Evolutionary conservation across 2,329 filamentous ascomycete species (phyloP), one percentile per base, ranked within the genome.

Genomic region (Fusarium abutilonis): DNA sequence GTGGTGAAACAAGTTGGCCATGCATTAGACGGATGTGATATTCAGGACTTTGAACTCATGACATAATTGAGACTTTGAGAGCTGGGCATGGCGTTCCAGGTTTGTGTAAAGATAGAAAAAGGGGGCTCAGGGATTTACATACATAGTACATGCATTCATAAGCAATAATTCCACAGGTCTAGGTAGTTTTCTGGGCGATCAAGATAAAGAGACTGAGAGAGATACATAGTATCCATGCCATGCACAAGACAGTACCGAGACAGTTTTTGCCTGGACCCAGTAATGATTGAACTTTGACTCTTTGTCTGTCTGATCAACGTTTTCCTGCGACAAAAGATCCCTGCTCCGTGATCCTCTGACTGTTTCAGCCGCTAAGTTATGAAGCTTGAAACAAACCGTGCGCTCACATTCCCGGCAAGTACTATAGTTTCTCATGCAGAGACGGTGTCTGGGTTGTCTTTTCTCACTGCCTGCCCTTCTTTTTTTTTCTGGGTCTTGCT

Each of bases 351-450:
- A 19, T 19, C 19, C 19, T 19, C 19, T 19, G 19, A 19, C 51
- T 52, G 67, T 69, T 69, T 69, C 67, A 70, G 67, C 46, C 58
- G 54, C 62, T 65, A 67, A 67, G 60, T 63, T 50, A 40, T 47
- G 43, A 52, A 34, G 52, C 45, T 64, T 69, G 66, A 69, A 66
- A 70, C 67, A 56, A 66, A 31, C 64, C 64, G 67, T 70, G 66
- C 62, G 46, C 48, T 55, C 55, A 56, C 63, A 60, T 64, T 64
- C 60, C 52, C 54, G 5, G 29, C 1, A 11, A 9, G 10, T 31
- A 11, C 29, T n/a, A 8, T 34, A 7, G 23, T 14, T 53, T 52
- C 61, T 67, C 60, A 68, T 31, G 57, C 66, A 58, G 45, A 46
- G 52, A 62, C 45, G 31, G 56, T 53, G 29, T 35, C 32, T 52